phyloP scores from a whole-genome alignment of 2,329 filamentous ascomycete genomes.

The Colletotrichum sp. region DNA sequence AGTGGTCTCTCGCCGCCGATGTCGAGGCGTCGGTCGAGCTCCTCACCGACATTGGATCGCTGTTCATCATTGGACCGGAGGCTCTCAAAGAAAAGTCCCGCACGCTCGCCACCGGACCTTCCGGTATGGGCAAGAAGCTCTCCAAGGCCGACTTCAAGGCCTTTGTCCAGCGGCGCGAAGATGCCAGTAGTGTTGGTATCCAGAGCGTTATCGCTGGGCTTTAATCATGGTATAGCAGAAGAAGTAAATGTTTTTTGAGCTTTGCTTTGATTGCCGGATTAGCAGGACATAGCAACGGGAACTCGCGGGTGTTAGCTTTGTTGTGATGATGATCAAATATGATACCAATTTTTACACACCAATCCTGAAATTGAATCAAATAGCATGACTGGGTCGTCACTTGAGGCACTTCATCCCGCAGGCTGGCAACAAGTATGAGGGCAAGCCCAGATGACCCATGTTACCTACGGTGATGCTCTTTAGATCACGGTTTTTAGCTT shows the following conservation, averaged over 20 bases:
- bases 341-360: conserved; percentile 3
- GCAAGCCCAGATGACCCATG: not conserved
- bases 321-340: conserved; percentile 5
- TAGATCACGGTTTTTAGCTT: no score
- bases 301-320: not conserved
- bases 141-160: conserved; percentile 77
- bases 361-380: not conserved
- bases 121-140: conserved; percentile 56
- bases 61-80: conserved; percentile 92
- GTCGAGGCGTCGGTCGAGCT: conserved; percentile 78
- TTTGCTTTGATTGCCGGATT: not conserved
- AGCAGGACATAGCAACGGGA: not conserved
- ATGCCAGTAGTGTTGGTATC: conserved; percentile 79
- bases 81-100: conserved; percentile 74
- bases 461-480: no score
- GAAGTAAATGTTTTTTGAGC: not conserved
- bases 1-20: conserved; percentile 77
- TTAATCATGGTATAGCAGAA: conserved; percentile 24
- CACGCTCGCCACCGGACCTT: conserved; percentile 52
- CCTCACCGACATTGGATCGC: conserved; percentile 88
- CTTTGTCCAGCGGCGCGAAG: conserved; percentile 85
- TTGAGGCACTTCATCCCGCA: not conserved
- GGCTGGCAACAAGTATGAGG: not conserved
- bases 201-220: conserved; percentile 79
- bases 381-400: not conserved